A percentile compares a stretch with the other conserved stretches of the same genome.
Conservation (phyloP, 2,329 filamentous ascomycete species). For the Tolypocladium nubicola region DNA sequence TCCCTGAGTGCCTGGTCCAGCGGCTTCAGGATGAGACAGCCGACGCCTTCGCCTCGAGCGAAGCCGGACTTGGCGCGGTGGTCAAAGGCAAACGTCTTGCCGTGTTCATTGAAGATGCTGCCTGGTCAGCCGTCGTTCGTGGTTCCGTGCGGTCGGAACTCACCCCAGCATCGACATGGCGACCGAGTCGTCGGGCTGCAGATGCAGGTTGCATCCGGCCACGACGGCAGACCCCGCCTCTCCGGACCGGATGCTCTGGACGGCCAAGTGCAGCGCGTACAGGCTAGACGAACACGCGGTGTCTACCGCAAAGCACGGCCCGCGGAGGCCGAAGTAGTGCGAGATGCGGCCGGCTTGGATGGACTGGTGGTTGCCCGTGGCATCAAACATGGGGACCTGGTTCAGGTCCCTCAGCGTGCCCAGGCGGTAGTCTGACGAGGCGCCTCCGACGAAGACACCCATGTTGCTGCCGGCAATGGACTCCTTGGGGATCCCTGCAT, state of each 20-base stretch:
- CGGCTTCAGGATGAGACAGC: slow-evolving; percentile 44
- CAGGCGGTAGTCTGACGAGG: slow-evolving; percentile 36
- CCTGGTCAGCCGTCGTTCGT: background rate
- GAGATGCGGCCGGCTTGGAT: slow-evolving; percentile 45
- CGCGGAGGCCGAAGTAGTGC: slow-evolving; percentile 43
- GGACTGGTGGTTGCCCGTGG: slow-evolving; percentile 37
- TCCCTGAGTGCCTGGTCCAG: slow-evolving; percentile 43
- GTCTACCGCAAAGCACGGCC: slow-evolving; percentile 40
- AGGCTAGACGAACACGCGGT: slow-evolving; percentile 43
- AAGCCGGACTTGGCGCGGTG: slow-evolving; percentile 34
- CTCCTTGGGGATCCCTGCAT: slow-evolving; percentile 37
- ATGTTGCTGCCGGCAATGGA: slow-evolving; percentile 34
- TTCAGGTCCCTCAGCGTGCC: slow-evolving; percentile 31
- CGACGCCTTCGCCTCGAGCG: slow-evolving; percentile 49
- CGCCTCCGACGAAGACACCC: slow-evolving; percentile 38
- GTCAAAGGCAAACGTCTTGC: slow-evolving; percentile 34
- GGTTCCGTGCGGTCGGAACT: background rate
- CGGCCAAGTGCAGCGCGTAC: slow-evolving; percentile 37
- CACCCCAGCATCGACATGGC: slow-evolving; percentile 20
- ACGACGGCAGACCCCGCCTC: slow-evolving; percentile 36
- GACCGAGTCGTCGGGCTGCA: slow-evolving; percentile 28
- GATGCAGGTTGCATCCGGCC: slow-evolving; percentile 35
- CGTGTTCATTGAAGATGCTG: slow-evolving; percentile 34
- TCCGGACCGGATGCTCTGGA: slow-evolving; percentile 34
- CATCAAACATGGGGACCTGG: slow-evolving; percentile 40